These are phyloP conservation scores for Lumnitzera racemosa DNA, from an alignment of 345 rosid species.

Conservation along the genomic window DNA sequence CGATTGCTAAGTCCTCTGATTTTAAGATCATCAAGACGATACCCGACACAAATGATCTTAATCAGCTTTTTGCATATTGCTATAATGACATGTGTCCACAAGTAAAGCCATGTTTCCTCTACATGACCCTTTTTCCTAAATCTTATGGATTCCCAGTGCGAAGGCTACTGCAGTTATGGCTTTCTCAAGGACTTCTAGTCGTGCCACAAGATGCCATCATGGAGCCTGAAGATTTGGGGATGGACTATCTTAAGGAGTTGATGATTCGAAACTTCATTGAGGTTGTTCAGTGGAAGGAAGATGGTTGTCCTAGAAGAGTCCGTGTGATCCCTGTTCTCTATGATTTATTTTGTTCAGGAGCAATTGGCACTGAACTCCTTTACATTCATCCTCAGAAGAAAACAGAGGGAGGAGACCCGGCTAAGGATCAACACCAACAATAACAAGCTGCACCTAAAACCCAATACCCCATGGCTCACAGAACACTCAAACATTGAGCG, in stretches of 20 bases:
- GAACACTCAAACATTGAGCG: too few species aligned
- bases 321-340: constrained; percentile 9
- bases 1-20: background rate
- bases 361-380: constrained; percentile 7
- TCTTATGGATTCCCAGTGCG: constrained; percentile 6
- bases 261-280: constrained; percentile 10
- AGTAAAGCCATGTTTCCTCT: constrained; percentile 14
- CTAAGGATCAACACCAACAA: too few species aligned
- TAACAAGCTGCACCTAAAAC: too few species aligned
- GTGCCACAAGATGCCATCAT: background rate
- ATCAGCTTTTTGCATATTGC: background rate
- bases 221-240: constrained; percentile 7
- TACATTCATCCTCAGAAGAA: background rate
- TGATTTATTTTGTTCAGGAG: constrained; percentile 8
- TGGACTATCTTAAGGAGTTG: constrained; percentile 11
- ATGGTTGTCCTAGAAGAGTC: constrained; percentile 14
- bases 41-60: background rate
- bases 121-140: constrained; percentile 16
- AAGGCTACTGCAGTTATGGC: constrained; percentile 20
- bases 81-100: constrained; percentile 8
- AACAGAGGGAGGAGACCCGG: too few species aligned
- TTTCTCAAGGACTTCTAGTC: constrained; percentile 12
- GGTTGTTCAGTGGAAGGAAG: constrained; percentile 10
- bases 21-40: background rate
- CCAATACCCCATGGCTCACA: too few species aligned